phyloP scores from a whole-genome alignment of 352 stramenopile genomes.

The Globisporangium sylvaticum region DNA sequence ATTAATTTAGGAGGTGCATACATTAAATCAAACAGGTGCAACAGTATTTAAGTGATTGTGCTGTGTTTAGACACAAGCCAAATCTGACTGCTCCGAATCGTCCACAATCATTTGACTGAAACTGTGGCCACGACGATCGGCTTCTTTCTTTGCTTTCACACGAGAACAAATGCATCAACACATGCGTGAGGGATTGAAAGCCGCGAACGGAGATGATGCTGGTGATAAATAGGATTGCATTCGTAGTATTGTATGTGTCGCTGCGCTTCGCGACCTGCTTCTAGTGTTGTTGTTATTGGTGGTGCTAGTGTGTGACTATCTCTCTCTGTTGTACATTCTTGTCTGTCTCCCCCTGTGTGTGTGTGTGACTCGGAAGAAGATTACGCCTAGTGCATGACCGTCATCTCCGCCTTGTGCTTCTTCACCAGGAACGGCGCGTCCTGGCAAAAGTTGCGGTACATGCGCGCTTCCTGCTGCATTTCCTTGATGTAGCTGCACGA shows the following conservation, averaged over 20 bases:
- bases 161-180: not conserved
- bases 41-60: too few species aligned
- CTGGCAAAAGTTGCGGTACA: conserved; percentile 3
- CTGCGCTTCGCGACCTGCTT: not conserved
- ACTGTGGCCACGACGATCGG: not conserved
- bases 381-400: not conserved
- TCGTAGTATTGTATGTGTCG: conserved; percentile 9
- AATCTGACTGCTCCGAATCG: too few species aligned
- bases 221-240: conserved; percentile 11
- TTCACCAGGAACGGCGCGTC: not conserved
- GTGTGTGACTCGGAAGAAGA: not conserved
- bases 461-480: conserved; percentile 16
- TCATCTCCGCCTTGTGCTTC: not conserved
- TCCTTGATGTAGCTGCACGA: conserved; percentile 21
- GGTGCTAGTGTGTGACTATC: not conserved
- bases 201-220: not conserved
- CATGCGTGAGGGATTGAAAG: not conserved
- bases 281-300: too few species aligned
- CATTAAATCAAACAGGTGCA: too few species aligned
- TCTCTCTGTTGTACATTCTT: not conserved
- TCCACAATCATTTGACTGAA: not conserved
- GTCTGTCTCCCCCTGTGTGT: not conserved
- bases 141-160: not conserved
- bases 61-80: too few species aligned
- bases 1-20: too few species aligned